A percentile compares a stretch with the other conserved stretches of the same genome.
Conservation (phyloP, 352 stramenopile species). For the Phytophthora macrochlamydospora region DNA sequence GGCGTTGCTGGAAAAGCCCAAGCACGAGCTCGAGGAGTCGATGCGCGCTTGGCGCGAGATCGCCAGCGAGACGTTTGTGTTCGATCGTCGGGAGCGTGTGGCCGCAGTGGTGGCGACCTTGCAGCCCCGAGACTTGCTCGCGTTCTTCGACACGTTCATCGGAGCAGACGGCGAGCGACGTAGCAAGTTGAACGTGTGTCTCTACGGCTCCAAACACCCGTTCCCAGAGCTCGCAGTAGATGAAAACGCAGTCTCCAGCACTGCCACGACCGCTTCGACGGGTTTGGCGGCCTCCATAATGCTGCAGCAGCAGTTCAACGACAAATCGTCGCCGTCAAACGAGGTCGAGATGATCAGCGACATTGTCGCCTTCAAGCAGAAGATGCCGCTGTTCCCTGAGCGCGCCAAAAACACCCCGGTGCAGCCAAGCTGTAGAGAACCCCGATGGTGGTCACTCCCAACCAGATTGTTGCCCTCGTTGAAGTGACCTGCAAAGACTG, state of each 20-base stretch:
- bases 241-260: neutral
- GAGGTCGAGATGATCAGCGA: conserved; percentile 48
- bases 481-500: neutral
- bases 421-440: conserved; percentile 21
- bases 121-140: conserved; percentile 51
- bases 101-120: conserved; percentile 54
- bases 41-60: conserved; percentile 73
- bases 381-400: conserved; percentile 74
- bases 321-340: neutral
- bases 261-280: conserved; percentile 10
- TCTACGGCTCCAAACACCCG: conserved; percentile 62
- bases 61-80: conserved; percentile 65
- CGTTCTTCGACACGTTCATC: conserved; percentile 72
- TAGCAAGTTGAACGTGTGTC: conserved; percentile 58
- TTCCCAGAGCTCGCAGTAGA: conserved; percentile 34
- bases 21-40: conserved; percentile 73
- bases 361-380: conserved; percentile 61
- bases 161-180: conserved; percentile 27
- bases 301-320: conserved; percentile 32
- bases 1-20: conserved; percentile 65
- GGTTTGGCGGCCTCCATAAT: conserved; percentile 42
- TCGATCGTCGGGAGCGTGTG: conserved; percentile 60
- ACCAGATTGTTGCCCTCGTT: neutral
- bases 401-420: conserved; percentile 25
- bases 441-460: neutral